phyloP scores from a whole-genome alignment of 345 rosid species.

The Lepidium didymum region DNA sequence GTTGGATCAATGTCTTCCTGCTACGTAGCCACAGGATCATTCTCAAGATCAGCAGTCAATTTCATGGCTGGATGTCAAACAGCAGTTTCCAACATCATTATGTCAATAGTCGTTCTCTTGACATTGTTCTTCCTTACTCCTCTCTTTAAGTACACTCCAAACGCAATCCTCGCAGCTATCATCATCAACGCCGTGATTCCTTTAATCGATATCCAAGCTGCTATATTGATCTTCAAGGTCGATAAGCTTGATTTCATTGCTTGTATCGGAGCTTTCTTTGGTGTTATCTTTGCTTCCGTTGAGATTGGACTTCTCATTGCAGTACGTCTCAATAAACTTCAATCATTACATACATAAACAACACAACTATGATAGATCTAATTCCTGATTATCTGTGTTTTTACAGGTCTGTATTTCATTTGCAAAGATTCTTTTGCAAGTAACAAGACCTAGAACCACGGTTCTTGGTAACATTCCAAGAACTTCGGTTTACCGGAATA shows the following conservation, averaged over 20 bases:
- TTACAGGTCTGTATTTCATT: slow-evolving; percentile 78
- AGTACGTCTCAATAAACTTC: slow-evolving; percentile 29
- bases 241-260: slow-evolving; percentile 87
- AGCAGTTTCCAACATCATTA: slow-evolving; percentile 79
- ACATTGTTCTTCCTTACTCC: slow-evolving; percentile 80
- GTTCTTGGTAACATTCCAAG: slow-evolving; percentile 80
- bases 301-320: slow-evolving; percentile 93
- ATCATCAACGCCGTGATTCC: slow-evolving; percentile 79
- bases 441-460: slow-evolving; percentile 86
- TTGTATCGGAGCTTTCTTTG: slow-evolving; percentile 95
- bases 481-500: slow-evolving; percentile 73
- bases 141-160: slow-evolving; percentile 90
- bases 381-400: background rate
- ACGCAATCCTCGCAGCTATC: slow-evolving; percentile 84
- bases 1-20: slow-evolving; percentile 98
- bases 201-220: slow-evolving; percentile 68
- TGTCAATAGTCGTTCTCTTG: slow-evolving; percentile 77
- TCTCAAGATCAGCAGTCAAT: slow-evolving; percentile 93
- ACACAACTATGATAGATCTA: background rate
- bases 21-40: slow-evolving; percentile 95
- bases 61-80: slow-evolving; percentile 94
- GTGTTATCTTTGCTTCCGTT: slow-evolving; percentile 71
- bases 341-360: background rate
- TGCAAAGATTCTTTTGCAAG: slow-evolving; percentile 89
- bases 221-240: slow-evolving; percentile 65